These are phyloP conservation scores for Cutaneotrichosporon dermatis DNA, from an alignment of 1,284 basidiomycete species.

Conservation along the genomic window DNA sequence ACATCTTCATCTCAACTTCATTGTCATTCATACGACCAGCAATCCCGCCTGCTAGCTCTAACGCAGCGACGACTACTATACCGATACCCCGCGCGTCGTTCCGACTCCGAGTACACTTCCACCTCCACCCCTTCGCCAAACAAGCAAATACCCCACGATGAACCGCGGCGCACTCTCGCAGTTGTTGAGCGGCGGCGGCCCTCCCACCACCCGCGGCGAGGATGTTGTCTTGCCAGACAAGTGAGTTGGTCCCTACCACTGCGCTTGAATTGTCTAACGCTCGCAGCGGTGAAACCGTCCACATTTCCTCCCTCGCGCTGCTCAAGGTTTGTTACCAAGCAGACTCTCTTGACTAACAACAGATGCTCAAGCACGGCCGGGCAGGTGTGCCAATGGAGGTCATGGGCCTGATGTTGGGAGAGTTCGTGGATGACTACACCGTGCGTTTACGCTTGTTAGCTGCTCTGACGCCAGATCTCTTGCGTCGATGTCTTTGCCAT, in stretches of 20 bases:
- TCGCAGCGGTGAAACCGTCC: conserved; percentile 75
- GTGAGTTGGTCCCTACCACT: conserved; percentile 27
- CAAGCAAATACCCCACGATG: not conserved
- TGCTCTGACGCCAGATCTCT: conserved; percentile 50
- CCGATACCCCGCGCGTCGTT: no score
- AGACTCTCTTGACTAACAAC: not conserved
- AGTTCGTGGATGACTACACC: conserved; percentile 98
- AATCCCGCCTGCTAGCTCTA: no score
- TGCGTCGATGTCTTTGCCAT: conserved; percentile 99
- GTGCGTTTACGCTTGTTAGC: conserved; percentile 48
- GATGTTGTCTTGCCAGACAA: conserved; percentile 48
- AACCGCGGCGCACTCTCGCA: conserved; percentile 8
- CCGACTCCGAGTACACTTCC: not conserved
- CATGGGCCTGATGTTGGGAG: conserved; percentile 98
- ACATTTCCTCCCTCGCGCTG: conserved; percentile 89
- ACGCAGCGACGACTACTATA: no score
- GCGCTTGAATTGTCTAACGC: not conserved
- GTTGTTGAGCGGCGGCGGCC: conserved; percentile 7
- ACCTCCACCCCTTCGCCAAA: not conserved
- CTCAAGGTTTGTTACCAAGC: conserved; percentile 68
- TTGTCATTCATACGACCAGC: not conserved
- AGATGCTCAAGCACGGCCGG: conserved; percentile 99
- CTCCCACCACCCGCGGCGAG: conserved; percentile 21
- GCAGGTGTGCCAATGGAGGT: conserved; percentile 99
- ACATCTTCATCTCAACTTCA: not conserved